phyloP scores from a whole-genome alignment of 345 rosid genomes.

The Corchorus capsularis region DNA sequence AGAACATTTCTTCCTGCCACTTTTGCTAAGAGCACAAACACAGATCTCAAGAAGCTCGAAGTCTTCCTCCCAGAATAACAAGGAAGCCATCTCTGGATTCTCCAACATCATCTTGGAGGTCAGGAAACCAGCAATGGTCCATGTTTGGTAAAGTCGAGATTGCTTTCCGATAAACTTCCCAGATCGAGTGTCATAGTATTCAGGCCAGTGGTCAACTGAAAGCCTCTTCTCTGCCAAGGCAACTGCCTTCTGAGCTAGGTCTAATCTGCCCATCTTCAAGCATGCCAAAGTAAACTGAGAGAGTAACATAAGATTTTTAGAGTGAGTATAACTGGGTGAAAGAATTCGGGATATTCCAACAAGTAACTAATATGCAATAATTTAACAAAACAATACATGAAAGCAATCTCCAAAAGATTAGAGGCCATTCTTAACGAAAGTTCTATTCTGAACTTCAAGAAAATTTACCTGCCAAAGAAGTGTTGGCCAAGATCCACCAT shows the following conservation, averaged over 20 bases:
- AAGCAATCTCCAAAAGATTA: not conserved
- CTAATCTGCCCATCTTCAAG: constrained; percentile 83
- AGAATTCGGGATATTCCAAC: not conserved
- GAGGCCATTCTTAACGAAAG: not conserved
- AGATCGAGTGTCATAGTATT: constrained; percentile 82
- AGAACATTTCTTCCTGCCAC: constrained; percentile 86
- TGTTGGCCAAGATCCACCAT: constrained; percentile 98
- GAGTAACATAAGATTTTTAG: not conserved
- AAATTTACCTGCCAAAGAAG: constrained; percentile 94
- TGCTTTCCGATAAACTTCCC: constrained; percentile 95
- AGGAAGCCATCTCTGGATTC: constrained; percentile 78
- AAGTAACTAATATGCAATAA: not conserved
- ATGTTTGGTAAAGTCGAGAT: constrained; percentile 82
- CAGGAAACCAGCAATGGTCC: constrained; percentile 92
- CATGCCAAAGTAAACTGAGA: constrained; percentile 94
- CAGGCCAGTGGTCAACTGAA: constrained; percentile 77
- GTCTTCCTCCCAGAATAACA: constrained; percentile 91
- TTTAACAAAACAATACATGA: not conserved
- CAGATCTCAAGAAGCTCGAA: constrained; percentile 88
- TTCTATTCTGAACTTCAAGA: not conserved
- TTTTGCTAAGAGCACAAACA: constrained; percentile 79
- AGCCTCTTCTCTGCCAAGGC: constrained; percentile 84
- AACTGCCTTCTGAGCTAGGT: constrained; percentile 82
- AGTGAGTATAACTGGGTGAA: not conserved
- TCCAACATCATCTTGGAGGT: constrained; percentile 79